phyloP scores from a whole-genome alignment of 2,329 filamentous ascomycete genomes.

The Chaetoscypha palmicola region DNA sequence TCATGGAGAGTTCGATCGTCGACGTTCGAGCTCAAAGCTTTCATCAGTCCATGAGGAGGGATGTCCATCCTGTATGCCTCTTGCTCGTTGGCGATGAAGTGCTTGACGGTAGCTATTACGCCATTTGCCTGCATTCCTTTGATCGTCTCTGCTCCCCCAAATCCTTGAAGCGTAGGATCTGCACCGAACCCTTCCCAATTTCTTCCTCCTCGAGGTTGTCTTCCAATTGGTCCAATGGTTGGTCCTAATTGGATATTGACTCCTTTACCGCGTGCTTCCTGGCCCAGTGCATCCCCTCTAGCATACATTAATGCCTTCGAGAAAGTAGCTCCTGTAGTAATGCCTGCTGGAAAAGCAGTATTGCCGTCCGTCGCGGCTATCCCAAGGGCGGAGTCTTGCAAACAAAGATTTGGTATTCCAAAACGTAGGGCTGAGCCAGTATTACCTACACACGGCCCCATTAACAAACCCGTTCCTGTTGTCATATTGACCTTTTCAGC shows the following conservation, averaged over 20 bases:
- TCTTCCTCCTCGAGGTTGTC: slow-evolving; percentile 65
- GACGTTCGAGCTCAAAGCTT: slow-evolving; percentile 40
- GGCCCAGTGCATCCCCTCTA: slow-evolving; percentile 59
- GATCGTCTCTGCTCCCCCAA: slow-evolving; percentile 44
- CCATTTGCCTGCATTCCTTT: slow-evolving; percentile 49
- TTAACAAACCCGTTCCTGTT: slow-evolving; percentile 51
- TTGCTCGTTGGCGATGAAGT: slow-evolving; percentile 46
- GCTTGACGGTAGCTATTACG: slow-evolving; percentile 51
- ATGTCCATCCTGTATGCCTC: slow-evolving; percentile 27
- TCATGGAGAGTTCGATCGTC: slow-evolving; percentile 56
- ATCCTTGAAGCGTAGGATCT: slow-evolving; percentile 58
- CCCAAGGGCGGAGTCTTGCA: slow-evolving; percentile 66
- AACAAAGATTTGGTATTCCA: slow-evolving; percentile 64
- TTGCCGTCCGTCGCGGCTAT: slow-evolving; percentile 67
- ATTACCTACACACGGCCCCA: slow-evolving; percentile 69
- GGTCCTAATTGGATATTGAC: slow-evolving; percentile 66
- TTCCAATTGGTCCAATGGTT: slow-evolving; percentile 57
- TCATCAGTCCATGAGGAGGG: slow-evolving; percentile 28
- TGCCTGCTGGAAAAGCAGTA: slow-evolving; percentile 73
- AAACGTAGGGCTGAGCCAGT: slow-evolving; percentile 64
- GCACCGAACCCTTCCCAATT: slow-evolving; percentile 71
- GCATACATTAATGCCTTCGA: slow-evolving; percentile 65
- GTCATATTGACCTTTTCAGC: slow-evolving; percentile 77
- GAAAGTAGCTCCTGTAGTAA: slow-evolving; percentile 68
- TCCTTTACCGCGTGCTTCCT: slow-evolving; percentile 68